These are phyloP conservation scores for Mortierella sp. DNA, from an alignment of 371 early-diverging fungal species.

Conservation along the genomic window DNA sequence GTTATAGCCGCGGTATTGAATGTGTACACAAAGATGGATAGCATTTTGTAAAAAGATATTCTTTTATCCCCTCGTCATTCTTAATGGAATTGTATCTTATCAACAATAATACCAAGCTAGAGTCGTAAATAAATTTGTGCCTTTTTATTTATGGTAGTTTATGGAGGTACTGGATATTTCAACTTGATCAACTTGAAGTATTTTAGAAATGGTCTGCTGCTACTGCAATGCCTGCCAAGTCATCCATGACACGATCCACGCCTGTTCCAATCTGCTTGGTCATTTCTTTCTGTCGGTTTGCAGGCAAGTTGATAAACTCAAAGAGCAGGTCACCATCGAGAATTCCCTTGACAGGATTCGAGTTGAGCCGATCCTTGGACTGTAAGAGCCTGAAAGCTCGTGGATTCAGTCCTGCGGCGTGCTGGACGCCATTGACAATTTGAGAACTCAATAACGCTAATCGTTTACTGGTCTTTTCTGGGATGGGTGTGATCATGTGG, in stretches of 20 bases:
- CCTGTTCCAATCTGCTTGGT: constrained; percentile 92
- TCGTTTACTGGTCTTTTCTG: constrained; percentile 93
- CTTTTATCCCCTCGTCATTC: not conserved
- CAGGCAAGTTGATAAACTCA: constrained; percentile 76
- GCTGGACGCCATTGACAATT: constrained; percentile 84
- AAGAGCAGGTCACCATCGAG: constrained; percentile 91
- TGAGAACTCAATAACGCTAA: constrained; percentile 80
- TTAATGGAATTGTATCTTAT: not conserved
- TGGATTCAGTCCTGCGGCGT: constrained; percentile 94
- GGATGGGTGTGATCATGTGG: constrained; percentile 80
- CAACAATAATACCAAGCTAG: not conserved
- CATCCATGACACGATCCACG: constrained; percentile 85
- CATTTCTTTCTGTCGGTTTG: constrained; percentile 82
- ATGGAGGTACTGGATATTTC: too few species aligned
- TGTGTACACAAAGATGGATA: constrained; percentile 92
- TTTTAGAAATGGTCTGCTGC: constrained; percentile 82
- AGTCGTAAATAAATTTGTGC: not conserved
- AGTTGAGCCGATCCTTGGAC: constrained; percentile 72
- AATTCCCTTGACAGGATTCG: constrained; percentile 76
- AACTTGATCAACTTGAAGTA: not conserved
- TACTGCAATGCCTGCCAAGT: constrained; percentile 77
- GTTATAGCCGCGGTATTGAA: constrained; percentile 82
- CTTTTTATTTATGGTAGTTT: not conserved
- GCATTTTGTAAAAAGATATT: constrained; percentile 65
- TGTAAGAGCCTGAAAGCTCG: constrained; percentile 81